Conservation (phyloP, 805 yeast species). For the Nakazawaea laoshanensis region DNA sequence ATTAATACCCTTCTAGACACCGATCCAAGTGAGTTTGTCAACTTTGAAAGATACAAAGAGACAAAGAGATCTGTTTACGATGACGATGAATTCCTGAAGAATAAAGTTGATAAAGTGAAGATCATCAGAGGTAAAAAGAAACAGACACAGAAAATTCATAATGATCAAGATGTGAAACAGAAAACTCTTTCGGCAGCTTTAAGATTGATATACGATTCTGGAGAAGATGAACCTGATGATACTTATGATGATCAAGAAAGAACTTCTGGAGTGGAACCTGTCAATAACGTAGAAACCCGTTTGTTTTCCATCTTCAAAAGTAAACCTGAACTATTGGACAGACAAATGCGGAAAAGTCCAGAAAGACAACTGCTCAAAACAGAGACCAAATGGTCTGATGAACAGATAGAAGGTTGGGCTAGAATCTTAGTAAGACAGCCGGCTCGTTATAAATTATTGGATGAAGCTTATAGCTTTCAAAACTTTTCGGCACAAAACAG, state of each 20-base stretch:
- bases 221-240: slow-evolving; percentile 84
- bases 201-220: slow-evolving; percentile 56
- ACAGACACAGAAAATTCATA: slow-evolving; percentile 11
- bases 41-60: slow-evolving; percentile 22
- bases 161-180: slow-evolving; percentile 40
- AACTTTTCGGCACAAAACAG: slow-evolving; percentile 13
- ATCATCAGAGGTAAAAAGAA: slow-evolving; percentile 27
- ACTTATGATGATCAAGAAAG: slow-evolving; percentile 54
- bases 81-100: slow-evolving; percentile 23
- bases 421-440: slow-evolving; percentile 65
- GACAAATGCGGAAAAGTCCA: slow-evolving; percentile 40
- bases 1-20: slow-evolving; percentile 53
- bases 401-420: slow-evolving; percentile 92
- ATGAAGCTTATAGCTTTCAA: slow-evolving; percentile 47
- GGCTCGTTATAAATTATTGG: slow-evolving; percentile 48
- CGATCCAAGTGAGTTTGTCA: slow-evolving; percentile 36
- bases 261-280: slow-evolving; percentile 18
- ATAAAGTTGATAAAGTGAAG: slow-evolving; percentile 18
- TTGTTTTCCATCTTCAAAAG: slow-evolving; percentile 49
- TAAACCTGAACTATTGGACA: slow-evolving; percentile 39
- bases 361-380: slow-evolving; percentile 42
- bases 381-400: slow-evolving; percentile 69
- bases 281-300: slow-evolving; percentile 33
- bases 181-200: slow-evolving; percentile 50
- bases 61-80: slow-evolving; percentile 19